Base-by-base conservation (phyloP, 2,329 filamentous ascomycete species). In the Neopestalotiopsis clavispora region DNA sequence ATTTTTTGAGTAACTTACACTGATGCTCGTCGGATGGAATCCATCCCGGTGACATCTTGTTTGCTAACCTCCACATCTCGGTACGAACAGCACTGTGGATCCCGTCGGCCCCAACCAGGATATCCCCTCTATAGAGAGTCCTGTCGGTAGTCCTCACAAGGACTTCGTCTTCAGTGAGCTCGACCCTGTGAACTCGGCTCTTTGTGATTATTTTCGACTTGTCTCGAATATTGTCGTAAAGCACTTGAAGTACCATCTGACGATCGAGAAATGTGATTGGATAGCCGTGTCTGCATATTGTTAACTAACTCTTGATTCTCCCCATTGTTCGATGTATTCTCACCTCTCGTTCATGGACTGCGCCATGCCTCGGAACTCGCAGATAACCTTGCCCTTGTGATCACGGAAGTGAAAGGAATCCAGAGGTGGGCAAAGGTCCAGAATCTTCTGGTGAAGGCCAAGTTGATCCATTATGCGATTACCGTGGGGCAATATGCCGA, bases 401-500 rank as follows among this genome's bases (percentile, higher is more conserved):
- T 62, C 59, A 12, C 34, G 59, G 30, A 34, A 62, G 32, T 34
- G 59, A 32, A 62, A 62, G 1, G 59, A 62, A 38, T 34, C 34
- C 12, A 62, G 30, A 34, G 59, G 38, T 32, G 23, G 58, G 58
- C 23, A 34, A 30, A 60, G 58, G 3, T 60, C 58, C 28, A 60
- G n/a, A 20, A 64, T 30, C 34, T 23, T 49, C 10, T 64, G 17
- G 17, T 45, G 32, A 9, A 42, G 20, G 20, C 61, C 61, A 28
- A 64, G 32, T n/a, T 64, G 61, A 20, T 64, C 61, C 1, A 64
- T 17, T 14, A 85, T 80, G 4, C 80, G 75, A 4, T 71, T 65
- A 2, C 79, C 79, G 65, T 82, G 75, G 1, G 83, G 76, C 1
- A 76, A 65, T 3, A 84, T 70, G 1, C 73, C 80, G 49, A 85